Conservation (phyloP, 2,329 filamentous ascomycete genomes). For the Clarireedia paspali region DNA sequence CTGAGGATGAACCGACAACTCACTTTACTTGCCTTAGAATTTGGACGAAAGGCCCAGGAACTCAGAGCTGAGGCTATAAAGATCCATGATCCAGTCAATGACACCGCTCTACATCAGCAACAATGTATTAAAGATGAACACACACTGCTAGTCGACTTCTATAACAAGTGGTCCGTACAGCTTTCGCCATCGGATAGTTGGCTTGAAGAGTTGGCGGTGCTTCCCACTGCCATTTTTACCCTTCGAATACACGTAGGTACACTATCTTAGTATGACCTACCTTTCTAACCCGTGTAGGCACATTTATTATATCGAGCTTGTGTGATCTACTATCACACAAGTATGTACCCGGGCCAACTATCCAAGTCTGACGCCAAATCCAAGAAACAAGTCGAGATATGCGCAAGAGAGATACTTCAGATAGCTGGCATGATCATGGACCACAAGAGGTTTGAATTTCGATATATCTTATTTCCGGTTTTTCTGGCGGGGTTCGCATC, state of each 20-base stretch:
- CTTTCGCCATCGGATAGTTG: neutral
- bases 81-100: neutral
- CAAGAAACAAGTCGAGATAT: constrained; percentile 36
- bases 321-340: constrained; percentile 45
- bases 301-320: constrained; percentile 41
- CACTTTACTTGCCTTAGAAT: constrained; percentile 16
- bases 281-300: constrained; percentile 25
- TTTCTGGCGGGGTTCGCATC: constrained; percentile 45
- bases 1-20: constrained; percentile 19
- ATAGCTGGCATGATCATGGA: constrained; percentile 35
- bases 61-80: constrained; percentile 13
- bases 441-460: constrained; percentile 33
- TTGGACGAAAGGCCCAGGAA: constrained; percentile 17
- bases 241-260: neutral
- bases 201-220: neutral
- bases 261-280: neutral
- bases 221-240: neutral
- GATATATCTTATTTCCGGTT: constrained; percentile 43
- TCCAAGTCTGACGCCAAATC: constrained; percentile 32
- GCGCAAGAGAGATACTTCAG: constrained; percentile 37
- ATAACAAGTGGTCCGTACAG: neutral
- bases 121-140: neutral
- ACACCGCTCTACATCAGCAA: neutral
- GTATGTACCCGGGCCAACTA: constrained; percentile 43
- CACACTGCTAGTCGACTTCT: neutral